Conservation (phyloP, 1,139 yeast species). For the Taphrina betulina region DNA sequence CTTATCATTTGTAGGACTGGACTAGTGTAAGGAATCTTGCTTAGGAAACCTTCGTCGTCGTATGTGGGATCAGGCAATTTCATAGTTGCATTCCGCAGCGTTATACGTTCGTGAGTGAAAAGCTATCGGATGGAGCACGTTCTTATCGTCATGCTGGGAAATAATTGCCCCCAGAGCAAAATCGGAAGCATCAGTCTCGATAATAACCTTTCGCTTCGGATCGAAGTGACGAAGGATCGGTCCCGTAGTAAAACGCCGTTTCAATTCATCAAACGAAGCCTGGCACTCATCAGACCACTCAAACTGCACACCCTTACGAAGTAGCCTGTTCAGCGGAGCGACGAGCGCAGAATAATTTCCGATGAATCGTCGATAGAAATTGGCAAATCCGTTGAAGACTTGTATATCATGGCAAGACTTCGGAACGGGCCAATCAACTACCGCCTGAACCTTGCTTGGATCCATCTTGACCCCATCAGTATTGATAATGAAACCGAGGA, state of each 20-base stretch:
- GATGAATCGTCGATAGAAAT: slow-evolving; percentile 33
- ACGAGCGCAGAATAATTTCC: slow-evolving; percentile 14
- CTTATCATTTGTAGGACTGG: no score
- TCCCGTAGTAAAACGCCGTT: slow-evolving; percentile 12
- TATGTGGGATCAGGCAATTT: no score
- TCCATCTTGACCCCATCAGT: slow-evolving; percentile 31
- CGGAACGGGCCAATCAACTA: slow-evolving; percentile 33
- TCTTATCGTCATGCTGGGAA: slow-evolving; percentile 1
- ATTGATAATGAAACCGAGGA: slow-evolving; percentile 31
- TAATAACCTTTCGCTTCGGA: background rate
- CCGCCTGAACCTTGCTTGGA: slow-evolving; percentile 26
- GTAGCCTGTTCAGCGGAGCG: background rate
- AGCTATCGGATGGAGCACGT: slow-evolving; percentile 1
- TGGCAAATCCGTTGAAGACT: slow-evolving; percentile 32
- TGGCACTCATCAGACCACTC: background rate
- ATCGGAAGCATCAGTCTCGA: slow-evolving; percentile 26
- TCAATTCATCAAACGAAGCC: background rate
- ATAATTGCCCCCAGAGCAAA: slow-evolving; percentile 14
- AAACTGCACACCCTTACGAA: background rate
- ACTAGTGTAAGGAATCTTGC: no score
- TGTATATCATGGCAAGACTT: slow-evolving; percentile 8
- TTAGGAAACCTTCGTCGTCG: no score
- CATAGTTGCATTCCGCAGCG: slow-evolving; percentile 9
- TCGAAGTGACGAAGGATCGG: slow-evolving; percentile 24
- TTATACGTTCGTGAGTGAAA: background rate